Evolutionary conservation across 257 asterid genomes (phyloP).

Genomic region (Cinchona pubescens): DNA sequence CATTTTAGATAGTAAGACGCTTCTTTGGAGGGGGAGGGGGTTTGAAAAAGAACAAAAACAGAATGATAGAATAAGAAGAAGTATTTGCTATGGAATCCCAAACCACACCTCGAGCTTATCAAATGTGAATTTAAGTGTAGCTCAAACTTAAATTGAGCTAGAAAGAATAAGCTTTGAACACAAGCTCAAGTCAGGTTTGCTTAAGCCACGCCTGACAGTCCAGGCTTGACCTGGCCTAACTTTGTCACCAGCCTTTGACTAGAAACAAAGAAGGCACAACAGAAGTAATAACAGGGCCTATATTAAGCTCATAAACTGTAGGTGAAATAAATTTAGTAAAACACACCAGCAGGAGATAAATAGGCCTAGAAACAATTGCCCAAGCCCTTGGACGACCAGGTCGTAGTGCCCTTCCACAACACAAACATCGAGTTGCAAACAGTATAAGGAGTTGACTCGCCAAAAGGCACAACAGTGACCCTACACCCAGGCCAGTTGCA

Average conservation of each 20-base stretch:
- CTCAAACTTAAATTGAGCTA: background rate
- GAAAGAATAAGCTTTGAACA: background rate
- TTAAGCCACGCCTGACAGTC: background rate
- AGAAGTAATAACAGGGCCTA: background rate
- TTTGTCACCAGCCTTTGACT: too few relatives aligned
- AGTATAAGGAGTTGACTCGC: slow-evolving; percentile 66
- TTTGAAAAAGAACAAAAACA: too few relatives aligned
- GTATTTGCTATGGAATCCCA: background rate
- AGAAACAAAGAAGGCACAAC: background rate
- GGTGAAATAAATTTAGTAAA: background rate
- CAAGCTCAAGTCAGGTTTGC: background rate
- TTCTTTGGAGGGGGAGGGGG: too few relatives aligned
- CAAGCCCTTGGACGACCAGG: slow-evolving; percentile 71
- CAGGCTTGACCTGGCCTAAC: too few relatives aligned
- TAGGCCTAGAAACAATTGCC: slow-evolving; percentile 57
- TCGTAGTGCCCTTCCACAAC: slow-evolving; percentile 72
- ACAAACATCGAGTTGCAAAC: slow-evolving; percentile 61
- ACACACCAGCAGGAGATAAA: slow-evolving; percentile 78
- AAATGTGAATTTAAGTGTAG: background rate
- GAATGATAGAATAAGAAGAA: background rate
- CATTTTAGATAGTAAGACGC: too few relatives aligned
- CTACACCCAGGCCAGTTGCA: slow-evolving; percentile 72
- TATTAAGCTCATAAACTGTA: background rate
- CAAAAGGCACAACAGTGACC: slow-evolving; percentile 57
- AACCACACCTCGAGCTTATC: background rate